These are phyloP conservation scores for Ogataea corticis DNA, from an alignment of 805 yeast species.

Conservation along the genomic window DNA sequence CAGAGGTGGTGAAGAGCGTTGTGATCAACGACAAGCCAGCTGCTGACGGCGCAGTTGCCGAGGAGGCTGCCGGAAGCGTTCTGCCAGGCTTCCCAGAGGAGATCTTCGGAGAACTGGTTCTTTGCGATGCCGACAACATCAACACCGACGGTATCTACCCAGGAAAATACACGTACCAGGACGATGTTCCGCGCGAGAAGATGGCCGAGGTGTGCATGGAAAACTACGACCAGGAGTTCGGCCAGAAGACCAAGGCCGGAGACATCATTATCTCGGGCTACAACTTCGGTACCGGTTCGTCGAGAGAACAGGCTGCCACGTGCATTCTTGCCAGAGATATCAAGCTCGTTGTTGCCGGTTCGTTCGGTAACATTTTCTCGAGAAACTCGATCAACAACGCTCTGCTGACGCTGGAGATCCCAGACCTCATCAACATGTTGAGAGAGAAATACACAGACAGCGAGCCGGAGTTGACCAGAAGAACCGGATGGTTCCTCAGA, in stretches of 20 bases:
- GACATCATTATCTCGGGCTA: slow-evolving; percentile 91
- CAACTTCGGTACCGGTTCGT: slow-evolving; percentile 98
- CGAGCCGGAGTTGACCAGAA: slow-evolving; percentile 75
- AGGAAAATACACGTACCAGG: slow-evolving; percentile 98
- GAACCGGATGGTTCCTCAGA: slow-evolving; percentile 90
- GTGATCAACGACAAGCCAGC: slow-evolving; percentile 35
- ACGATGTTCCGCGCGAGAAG: slow-evolving; percentile 88
- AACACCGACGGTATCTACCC: slow-evolving; percentile 99
- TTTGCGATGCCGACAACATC: slow-evolving; percentile 95
- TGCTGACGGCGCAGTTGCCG: slow-evolving; percentile 15
- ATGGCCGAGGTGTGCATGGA: slow-evolving; percentile 99
- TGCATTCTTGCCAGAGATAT: slow-evolving; percentile 93
- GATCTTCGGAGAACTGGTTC: slow-evolving; percentile 86
- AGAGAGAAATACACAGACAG: slow-evolving; percentile 60
- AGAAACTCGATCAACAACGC: slow-evolving; percentile 98
- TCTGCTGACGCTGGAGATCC: slow-evolving; percentile 87
- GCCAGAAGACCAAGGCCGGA: slow-evolving; percentile 71
- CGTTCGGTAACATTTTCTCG: slow-evolving; percentile 94
- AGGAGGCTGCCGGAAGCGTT: slow-evolving; percentile 61
- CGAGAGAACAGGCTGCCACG: slow-evolving; percentile 99
- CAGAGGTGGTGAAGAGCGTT: slow-evolving; percentile 48
- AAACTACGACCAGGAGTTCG: slow-evolving; percentile 91
- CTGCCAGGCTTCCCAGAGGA: slow-evolving; percentile 88
- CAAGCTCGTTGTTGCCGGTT: slow-evolving; percentile 91
- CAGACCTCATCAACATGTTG: slow-evolving; percentile 74